Conservation (phyloP, 768 basidiomycete genomes). For the Hygrocybe coccinea region DNA sequence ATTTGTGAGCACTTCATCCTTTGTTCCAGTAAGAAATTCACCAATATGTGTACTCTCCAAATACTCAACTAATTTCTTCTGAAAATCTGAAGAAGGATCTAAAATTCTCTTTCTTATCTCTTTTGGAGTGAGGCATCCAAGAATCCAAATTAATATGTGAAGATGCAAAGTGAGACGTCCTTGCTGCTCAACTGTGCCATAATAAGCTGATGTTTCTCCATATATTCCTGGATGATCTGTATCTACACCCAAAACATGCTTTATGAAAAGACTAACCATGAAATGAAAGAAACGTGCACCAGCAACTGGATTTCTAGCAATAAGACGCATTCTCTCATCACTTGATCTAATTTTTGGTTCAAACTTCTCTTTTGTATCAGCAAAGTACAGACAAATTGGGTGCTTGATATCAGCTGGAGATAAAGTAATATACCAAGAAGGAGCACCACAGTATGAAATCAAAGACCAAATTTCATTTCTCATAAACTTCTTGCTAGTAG, state of each 20-base stretch:
- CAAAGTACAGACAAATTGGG: constrained; percentile 29
- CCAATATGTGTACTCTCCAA: constrained; percentile 29
- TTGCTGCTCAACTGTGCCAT: constrained; percentile 34
- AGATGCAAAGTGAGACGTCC: constrained; percentile 35
- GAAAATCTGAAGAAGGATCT: constrained; percentile 21
- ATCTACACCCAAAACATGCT: constrained; percentile 20
- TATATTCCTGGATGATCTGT: constrained; percentile 21
- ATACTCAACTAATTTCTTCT: constrained; percentile 22
- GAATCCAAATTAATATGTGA: constrained; percentile 37
- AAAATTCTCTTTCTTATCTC: constrained; percentile 28
- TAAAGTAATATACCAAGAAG: constrained; percentile 18
- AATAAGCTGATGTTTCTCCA: constrained; percentile 29
- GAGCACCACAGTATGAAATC: constrained; percentile 16
- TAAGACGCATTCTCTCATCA: constrained; percentile 22
- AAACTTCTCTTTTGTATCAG: constrained; percentile 15
- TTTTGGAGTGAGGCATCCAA: constrained; percentile 25
- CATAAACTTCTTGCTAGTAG: constrained; percentile 21
- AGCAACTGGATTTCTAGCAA: constrained; percentile 5
- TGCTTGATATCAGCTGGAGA: too few relatives aligned
- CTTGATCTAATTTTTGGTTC: constrained; percentile 7
- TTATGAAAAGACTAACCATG: constrained; percentile 21
- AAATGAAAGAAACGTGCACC: constrained; percentile 27
- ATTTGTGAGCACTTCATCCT: constrained; percentile 12
- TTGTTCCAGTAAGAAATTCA: constrained; percentile 25
- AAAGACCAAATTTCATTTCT: constrained; percentile 16